Conservation (phyloP, 148 eudicot genomes). For the Vaccinium vitisidaea region DNA sequence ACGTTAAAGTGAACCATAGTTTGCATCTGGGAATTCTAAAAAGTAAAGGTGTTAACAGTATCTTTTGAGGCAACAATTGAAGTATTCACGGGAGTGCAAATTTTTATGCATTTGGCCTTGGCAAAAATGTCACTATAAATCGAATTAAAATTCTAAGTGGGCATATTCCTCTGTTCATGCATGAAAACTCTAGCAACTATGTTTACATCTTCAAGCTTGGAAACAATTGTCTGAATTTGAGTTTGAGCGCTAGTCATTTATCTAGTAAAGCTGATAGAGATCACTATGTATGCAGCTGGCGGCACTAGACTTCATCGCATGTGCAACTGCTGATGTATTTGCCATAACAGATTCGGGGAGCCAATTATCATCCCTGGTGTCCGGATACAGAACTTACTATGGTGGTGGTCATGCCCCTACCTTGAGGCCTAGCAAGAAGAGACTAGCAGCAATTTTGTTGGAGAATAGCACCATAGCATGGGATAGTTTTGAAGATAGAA, state of each 20-base stretch:
- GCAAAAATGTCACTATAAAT: not conserved
- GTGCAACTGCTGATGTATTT: constrained; percentile 88
- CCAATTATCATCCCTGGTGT: constrained; percentile 84
- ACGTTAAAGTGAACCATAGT: not conserved
- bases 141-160: not conserved
- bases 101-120: not conserved
- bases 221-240: not conserved
- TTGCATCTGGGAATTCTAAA: not conserved
- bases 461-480: constrained; percentile 58
- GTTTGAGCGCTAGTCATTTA: not conserved
- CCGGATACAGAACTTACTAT: constrained; percentile 76
- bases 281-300: constrained; percentile 59
- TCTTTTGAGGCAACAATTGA: not conserved
- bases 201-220: not conserved
- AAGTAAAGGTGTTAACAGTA: not conserved
- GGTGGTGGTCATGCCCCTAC: constrained; percentile 80
- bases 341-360: constrained; percentile 96
- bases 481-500: constrained; percentile 55
- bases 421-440: constrained; percentile 80
- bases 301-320: constrained; percentile 84
- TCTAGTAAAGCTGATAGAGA: not conserved
- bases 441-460: constrained; percentile 63
- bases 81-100: not conserved
- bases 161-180: not conserved
- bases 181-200: not conserved